phyloP scores from a whole-genome alignment of 2,329 filamentous ascomycete species.

The Cladosporium sp. region DNA sequence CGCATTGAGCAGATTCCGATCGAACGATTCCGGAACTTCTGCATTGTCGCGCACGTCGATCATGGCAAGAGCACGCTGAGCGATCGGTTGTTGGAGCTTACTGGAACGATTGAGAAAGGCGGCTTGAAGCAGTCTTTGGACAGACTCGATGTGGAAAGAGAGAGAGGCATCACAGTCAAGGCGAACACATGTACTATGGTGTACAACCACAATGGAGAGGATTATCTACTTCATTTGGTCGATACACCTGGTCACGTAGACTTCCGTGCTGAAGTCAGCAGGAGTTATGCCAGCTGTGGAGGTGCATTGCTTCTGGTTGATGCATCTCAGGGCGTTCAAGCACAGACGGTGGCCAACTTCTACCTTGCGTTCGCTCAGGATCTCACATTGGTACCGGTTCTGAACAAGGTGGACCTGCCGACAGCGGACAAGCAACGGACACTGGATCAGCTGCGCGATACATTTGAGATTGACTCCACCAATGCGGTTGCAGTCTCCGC shows the following conservation, averaged over 20 bases:
- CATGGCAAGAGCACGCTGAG: constrained; percentile 97
- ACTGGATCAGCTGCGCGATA: constrained; percentile 76
- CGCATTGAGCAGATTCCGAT: constrained; percentile 72
- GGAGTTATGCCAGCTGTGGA: constrained; percentile 93
- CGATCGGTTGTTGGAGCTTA: constrained; percentile 87
- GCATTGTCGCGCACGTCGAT: constrained; percentile 97
- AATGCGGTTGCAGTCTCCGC: constrained; percentile 78
- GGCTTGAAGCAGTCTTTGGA: constrained; percentile 93
- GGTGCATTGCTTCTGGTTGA: constrained; percentile 90
- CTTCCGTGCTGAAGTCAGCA: constrained; percentile 91
- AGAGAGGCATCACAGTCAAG: constrained; percentile 96
- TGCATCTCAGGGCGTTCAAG: constrained; percentile 93
- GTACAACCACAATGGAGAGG: constrained; percentile 76
- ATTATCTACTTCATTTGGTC: constrained; percentile 91
- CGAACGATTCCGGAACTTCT: constrained; percentile 86
- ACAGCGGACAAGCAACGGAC: constrained; percentile 84
- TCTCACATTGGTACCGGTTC: constrained; percentile 77
- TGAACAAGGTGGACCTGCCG: constrained; percentile 95
- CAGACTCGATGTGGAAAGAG: constrained; percentile 92
- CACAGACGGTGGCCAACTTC: constrained; percentile 97
- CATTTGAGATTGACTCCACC: constrained; percentile 80
- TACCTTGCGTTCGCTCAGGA: constrained; percentile 94
- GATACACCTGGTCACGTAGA: constrained; percentile 98
- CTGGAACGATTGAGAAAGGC: constrained; percentile 83
- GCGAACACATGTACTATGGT: constrained; percentile 98